phyloP scores from a whole-genome alignment of 176 grass and related monocot genomes.

The Eleusine coracana region DNA sequence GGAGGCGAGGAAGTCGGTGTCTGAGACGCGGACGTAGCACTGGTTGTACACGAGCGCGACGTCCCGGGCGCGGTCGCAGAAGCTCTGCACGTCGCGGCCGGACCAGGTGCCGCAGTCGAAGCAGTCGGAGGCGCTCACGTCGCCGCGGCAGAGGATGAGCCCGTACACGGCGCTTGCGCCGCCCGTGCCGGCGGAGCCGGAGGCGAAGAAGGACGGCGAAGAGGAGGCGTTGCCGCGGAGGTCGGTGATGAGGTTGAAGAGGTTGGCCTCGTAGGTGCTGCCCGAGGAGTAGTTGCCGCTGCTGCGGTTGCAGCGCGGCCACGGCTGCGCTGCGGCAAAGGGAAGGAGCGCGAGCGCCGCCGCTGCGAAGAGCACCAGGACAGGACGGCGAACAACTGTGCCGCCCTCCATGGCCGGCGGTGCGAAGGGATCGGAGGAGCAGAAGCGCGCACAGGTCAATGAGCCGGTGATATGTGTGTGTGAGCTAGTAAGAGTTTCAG shows the following conservation, averaged over 20 bases:
- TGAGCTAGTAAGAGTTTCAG: neutral
- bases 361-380: neutral
- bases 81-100: neutral
- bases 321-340: conserved; percentile 17
- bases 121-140: conserved; percentile 34
- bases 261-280: conserved; percentile 41
- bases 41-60: conserved; percentile 45
- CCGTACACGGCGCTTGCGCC: conserved; percentile 33
- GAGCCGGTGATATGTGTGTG: neutral
- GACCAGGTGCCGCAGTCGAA: conserved; percentile 37
- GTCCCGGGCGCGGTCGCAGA: conserved; percentile 30
- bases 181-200: neutral
- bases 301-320: neutral
- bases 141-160: conserved; percentile 62
- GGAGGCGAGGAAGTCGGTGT: conserved; percentile 39
- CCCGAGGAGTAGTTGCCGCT: conserved; percentile 52
- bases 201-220: conserved; percentile 24
- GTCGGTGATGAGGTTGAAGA: neutral
- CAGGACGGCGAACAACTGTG: no score
- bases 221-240: conserved; percentile 8
- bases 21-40: conserved; percentile 57
- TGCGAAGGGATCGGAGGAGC: no score
- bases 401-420: neutral
- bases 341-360: neutral
- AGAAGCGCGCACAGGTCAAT: no score